Percentiles rank a stretch among this genome's conserved stretches.
Conservation (phyloP, 495 filamentous ascomycete species). For the Penicillium canescens region DNA sequence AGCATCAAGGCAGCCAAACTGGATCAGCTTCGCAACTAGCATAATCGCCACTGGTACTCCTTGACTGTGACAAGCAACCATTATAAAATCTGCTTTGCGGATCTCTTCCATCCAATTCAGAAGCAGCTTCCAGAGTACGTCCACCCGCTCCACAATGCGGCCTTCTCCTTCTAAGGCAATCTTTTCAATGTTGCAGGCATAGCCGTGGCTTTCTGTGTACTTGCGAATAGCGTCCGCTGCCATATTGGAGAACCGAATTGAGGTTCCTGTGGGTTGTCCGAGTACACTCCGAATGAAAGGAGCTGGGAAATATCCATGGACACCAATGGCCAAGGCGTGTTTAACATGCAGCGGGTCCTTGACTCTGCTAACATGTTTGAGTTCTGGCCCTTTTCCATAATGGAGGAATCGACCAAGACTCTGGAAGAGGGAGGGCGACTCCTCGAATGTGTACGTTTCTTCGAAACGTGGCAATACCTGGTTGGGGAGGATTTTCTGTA, state of each 20-base stretch:
- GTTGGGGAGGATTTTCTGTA: slow-evolving; percentile 54
- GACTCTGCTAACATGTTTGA: slow-evolving; percentile 72
- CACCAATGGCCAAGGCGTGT: slow-evolving; percentile 85
- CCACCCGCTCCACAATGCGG: slow-evolving; percentile 86
- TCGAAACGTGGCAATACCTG: slow-evolving; percentile 68
- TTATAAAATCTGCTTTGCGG: slow-evolving; percentile 79
- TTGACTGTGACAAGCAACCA: slow-evolving; percentile 91
- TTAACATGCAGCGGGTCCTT: slow-evolving; percentile 70
- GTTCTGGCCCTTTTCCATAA: slow-evolving; percentile 57
- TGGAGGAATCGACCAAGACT: slow-evolving; percentile 68
- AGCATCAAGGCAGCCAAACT: slow-evolving; percentile 68
- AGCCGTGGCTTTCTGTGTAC: slow-evolving; percentile 71
- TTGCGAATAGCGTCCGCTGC: slow-evolving; percentile 80
- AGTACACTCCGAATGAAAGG: slow-evolving; percentile 80
- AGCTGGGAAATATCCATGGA: slow-evolving; percentile 93
- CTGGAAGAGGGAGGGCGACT: slow-evolving; percentile 69
- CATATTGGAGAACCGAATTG: slow-evolving; percentile 87
- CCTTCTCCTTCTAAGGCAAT: slow-evolving; percentile 97
- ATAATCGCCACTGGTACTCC: slow-evolving; percentile 92
- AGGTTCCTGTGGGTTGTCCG: slow-evolving; percentile 93
- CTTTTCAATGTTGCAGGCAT: slow-evolving; percentile 75
- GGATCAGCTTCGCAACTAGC: slow-evolving; percentile 88
- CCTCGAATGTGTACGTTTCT: slow-evolving; percentile 65
- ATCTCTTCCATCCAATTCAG: slow-evolving; percentile 95
- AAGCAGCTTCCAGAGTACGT: slow-evolving; percentile 89